Evolutionary conservation across 2,329 filamentous ascomycete genomes (phyloP), one percentile per base, ranked within the genome.

Genomic region (Alternaria sp.): DNA sequence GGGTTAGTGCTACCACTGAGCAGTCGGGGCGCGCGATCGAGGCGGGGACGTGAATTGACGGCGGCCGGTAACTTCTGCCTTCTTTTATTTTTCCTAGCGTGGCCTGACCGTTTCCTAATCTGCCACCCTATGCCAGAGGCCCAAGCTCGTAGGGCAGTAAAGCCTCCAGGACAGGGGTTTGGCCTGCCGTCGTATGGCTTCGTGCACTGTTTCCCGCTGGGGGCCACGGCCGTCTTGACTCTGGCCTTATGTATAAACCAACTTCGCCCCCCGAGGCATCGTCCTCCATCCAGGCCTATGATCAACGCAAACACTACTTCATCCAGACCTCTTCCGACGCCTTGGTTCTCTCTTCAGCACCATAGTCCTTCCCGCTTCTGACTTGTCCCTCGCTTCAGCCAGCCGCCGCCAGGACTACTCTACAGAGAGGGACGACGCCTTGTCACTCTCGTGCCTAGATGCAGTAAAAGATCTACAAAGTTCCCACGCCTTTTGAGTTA

Each of bases 21-120:
- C 66, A 66, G 67, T 72, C 76, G 76, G 76, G 60, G 76, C 75
- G 75, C 75, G 76, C 76, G 75, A 79, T 75, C 65, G 62, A 72
- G 73, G 75, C 73, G 73, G 75, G 73, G 69, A 67, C 62, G 66
- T 68, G 63, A 65, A 64, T 59, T 63, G 46, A 71, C 67, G 69
- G 69, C 69, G 56, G 68, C 55, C 72, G 68, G 68, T 72, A 70
- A 57, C 65, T 59, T 69, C 64, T 57, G 61, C 61, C 66, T 70
- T 72, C 73, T 74, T 67, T 75, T 71, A 34, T 69, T 70, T 75
- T 76, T 75, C 73, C 73, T 78, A 78, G 76, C 74, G 73, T 62
- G 48, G 34, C 67, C 71, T 74, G 68, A 73, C 73, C 73, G 72
- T 73, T 49, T 69, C 69, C 63, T 53, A 69, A 69, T 68, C 71